Evolutionary conservation across 805 yeast genomes (phyloP).

Genomic region (Zygoascus ofunaensis): DNA sequence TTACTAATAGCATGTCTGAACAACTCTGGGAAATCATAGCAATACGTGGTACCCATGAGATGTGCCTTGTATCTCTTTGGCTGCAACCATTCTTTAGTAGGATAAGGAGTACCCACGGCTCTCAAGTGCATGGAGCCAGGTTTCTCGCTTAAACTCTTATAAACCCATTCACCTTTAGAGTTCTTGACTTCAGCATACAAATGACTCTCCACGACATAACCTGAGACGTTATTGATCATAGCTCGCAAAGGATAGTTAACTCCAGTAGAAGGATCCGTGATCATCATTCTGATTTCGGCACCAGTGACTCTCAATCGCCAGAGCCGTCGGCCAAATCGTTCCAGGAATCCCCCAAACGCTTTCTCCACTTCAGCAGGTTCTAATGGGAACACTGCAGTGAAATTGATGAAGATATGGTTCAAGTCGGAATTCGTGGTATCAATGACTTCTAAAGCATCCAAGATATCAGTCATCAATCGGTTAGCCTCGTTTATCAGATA

Average conservation of each 20-base stretch:
- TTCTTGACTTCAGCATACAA: constrained; percentile 91
- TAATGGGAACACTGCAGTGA: constrained; percentile 89
- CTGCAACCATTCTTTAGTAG: constrained; percentile 95
- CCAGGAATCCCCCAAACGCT: constrained; percentile 95
- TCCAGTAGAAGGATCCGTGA: constrained; percentile 85
- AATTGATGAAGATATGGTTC: constrained; percentile 95
- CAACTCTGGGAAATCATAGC: constrained; percentile 96
- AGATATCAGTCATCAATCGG: constrained; percentile 88
- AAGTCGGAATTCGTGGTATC: constrained; percentile 93
- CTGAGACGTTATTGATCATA: constrained; percentile 89
- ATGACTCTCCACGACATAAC: constrained; percentile 94
- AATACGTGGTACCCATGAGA: constrained; percentile 95
- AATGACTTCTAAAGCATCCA: constrained; percentile 88
- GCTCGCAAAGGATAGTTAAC: constrained; percentile 94
- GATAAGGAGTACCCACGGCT: constrained; percentile 91
- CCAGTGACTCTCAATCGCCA: constrained; percentile 96
- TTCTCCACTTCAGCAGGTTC: constrained; percentile 94
- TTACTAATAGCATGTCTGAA: constrained; percentile 86
- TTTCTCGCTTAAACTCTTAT: constrained; percentile 76
- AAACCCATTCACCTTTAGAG: constrained; percentile 90
- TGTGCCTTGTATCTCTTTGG: constrained; percentile 99
- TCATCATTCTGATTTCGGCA: constrained; percentile 94
- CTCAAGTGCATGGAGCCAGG: constrained; percentile 98
- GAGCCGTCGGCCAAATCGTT: constrained; percentile 91
- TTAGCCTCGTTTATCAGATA: constrained; percentile 94